Conservation (phyloP, 1,139 yeast genomes). For the Blastobotrys apis region DNA sequence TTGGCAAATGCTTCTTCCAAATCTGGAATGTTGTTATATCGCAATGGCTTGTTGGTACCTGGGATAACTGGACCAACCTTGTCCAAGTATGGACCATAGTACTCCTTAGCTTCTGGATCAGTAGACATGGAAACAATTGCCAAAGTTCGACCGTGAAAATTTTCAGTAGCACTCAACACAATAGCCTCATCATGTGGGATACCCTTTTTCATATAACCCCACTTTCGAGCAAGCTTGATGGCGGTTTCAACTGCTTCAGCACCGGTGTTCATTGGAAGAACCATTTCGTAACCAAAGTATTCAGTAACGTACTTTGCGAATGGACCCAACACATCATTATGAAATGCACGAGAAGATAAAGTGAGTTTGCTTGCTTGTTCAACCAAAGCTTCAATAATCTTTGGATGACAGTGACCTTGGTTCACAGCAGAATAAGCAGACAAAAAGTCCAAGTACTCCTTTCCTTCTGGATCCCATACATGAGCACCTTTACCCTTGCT, state of each 20-base stretch:
- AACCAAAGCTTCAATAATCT: constrained; percentile 74
- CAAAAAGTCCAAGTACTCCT: constrained; percentile 62
- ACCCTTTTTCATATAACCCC: constrained; percentile 91
- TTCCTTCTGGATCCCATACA: constrained; percentile 97
- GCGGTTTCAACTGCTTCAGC: constrained; percentile 98
- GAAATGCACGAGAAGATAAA: constrained; percentile 87
- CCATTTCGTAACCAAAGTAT: constrained; percentile 86
- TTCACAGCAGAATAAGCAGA: constrained; percentile 96
- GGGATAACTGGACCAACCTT: constrained; percentile 83
- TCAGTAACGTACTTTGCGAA: constrained; percentile 88
- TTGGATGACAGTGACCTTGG: constrained; percentile 98
- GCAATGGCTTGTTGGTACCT: constrained; percentile 39
- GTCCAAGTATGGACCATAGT: constrained; percentile 85
- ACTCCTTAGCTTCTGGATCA: constrained; percentile 84
- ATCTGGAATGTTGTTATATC: constrained; percentile 61
- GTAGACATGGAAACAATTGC: constrained; percentile 96
- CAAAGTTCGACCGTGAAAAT: constrained; percentile 95
- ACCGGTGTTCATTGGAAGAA: constrained; percentile 97
- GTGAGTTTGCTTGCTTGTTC: constrained; percentile 87
- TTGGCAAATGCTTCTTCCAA: constrained; percentile 75
- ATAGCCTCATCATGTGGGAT: constrained; percentile 82
- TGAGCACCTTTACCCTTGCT: constrained; percentile 83
- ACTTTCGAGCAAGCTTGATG: constrained; percentile 88
- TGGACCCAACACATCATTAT: constrained; percentile 80
- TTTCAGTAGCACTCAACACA: constrained; percentile 77